Base-by-base conservation (phyloP, 164 flowering plant species). In the Taxillus chinensis region DNA sequence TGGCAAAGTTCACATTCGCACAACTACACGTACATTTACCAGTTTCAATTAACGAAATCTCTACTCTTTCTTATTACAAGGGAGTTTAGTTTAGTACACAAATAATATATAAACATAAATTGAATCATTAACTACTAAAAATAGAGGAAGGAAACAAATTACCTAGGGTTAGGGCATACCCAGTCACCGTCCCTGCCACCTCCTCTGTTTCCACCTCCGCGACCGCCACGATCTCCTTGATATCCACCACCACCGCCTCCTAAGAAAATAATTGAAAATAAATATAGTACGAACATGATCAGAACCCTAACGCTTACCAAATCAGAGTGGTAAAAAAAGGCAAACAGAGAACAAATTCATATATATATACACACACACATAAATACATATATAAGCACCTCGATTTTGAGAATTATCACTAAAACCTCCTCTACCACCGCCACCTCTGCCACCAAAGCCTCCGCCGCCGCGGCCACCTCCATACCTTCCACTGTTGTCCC, bases 1-100 rank as follows among this genome's bases (percentile, higher is more conserved):
- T 83, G 4, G 96, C 96, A 75, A 95, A 95, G 73, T 95, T 95
- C 77, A 81, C 41, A 74, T 95, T 95, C 57, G 95, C 99, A 77
- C 97, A 91, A 57, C 99, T 95, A 74, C 77, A 83, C 42, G 57
- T 49, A 73, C 40, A 72, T 8, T 72, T 12, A 64, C 50, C 55
- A 65, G 42, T 54, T 65, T 66, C 71, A 75, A 67, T 42, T 52
- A 62, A 55, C 59, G 52, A 45, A 8, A 62, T 51, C 8, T 13
- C 27, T 4, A 51, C 40, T 6, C 5, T 6, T 50, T 53, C 8
- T 53, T 62, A 62, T 8, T 11, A 41, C 38, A 57, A 11, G 43
- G 43, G 27, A 27, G 27, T 27, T 27, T 0, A 27, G 27, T 27
- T 27, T 27, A 27, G 27, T 27, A 8, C 53, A 39, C 27, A 12